Base-by-base conservation (phyloP, 768 basidiomycete species). In the Lepiota subincarnata region DNA sequence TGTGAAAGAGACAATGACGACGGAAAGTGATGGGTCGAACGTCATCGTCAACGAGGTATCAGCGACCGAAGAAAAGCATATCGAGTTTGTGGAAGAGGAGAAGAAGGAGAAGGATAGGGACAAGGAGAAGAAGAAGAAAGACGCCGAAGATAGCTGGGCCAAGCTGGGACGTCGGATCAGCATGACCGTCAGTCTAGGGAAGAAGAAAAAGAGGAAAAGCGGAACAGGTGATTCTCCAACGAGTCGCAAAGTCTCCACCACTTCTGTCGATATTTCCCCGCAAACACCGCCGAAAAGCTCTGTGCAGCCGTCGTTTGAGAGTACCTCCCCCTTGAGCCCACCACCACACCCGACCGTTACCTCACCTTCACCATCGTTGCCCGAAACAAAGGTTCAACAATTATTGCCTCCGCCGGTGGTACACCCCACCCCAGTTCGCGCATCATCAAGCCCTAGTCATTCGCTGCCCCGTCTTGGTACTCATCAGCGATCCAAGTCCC, bases 161-260 rank as follows among this genome's bases (percentile, higher is more conserved):
- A 85, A 81, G 63, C 59, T 89, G 37, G 78, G 86, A 11, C 71
- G 83, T 60, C 71, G 86, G 55, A 76, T 89, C 50, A 86, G 82
- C 60, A 68, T 82, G 57, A 74, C 77, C 4, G 78, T 87, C 50
- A 76, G 79, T 22, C 66, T 82, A 67, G 64, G 63, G 14, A 78
- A 71, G 65, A 67, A 64, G 39, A 71, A 68, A 56, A 65, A 72
- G 35, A 62, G 68, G 39, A 71, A 69, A 49, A 69, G 44, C 7
- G 31, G 67, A 2, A 68, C 65, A 40, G 69, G 71, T 12, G 53
- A 69, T 53, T 51, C 58, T 36, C 49, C 18, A 4, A 18, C 48
- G 35, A 57, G 61, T 56, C 50, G 50, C 54, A 62, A 66, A 49
- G 62, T 48, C 50, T 16, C 28, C n/a, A 22, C 40, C 40, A 28